Base-by-base conservation (phyloP, 108 stramenopile species). In the Asterionellopsis glacialis region DNA sequence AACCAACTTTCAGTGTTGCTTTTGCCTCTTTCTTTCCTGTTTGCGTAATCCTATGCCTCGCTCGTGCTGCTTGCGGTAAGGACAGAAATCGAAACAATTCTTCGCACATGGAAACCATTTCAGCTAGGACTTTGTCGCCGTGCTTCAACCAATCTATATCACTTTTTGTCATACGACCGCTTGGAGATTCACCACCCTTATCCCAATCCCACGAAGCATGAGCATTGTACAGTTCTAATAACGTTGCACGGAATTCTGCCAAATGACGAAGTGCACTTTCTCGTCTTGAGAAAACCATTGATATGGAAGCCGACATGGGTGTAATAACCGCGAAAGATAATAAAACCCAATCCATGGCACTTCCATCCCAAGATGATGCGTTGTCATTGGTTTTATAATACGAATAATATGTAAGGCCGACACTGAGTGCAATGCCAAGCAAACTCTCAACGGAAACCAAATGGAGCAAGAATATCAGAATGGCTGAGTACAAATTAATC, bases 291-390 rank as follows among this genome's bases (percentile, higher is more conserved):
- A 86, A 90, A 0, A 85, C 76, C 52, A 86, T 82, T 12, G 60
- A 58, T 19, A 90, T 73, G 0, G 76, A 60, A 0, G 75, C 55
- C 38, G 82, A 79, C 12, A 90, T 66, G 0, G 88, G 88, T 42
- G 81, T 86, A 27, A 90, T 70, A 1, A 90, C 82, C n/a, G 88
- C 84, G 73, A 90, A 90, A 22, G 82, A 76, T 0, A 90, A 53
- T 23, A 90, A 41, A 1, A 85, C 80, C 83, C 64, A 40, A 1
- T 45, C 21, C 45, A 45, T 19, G 18, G 14, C 22, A 64, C 62
- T 18, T 1, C 41, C 45, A 24, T 45, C 55, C 28, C 22, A 57
- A 39, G 56, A 23, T n/a, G n/a, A n/a, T n/a, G n/a, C n/a, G n/a
- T n/a, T n/a, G n/a, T n/a, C n/a, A n/a, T n/a, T n/a, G n/a, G n/a